Evolutionary conservation across 2,329 filamentous ascomycete species (phyloP).

Genomic region (Clonostachys solani): DNA sequence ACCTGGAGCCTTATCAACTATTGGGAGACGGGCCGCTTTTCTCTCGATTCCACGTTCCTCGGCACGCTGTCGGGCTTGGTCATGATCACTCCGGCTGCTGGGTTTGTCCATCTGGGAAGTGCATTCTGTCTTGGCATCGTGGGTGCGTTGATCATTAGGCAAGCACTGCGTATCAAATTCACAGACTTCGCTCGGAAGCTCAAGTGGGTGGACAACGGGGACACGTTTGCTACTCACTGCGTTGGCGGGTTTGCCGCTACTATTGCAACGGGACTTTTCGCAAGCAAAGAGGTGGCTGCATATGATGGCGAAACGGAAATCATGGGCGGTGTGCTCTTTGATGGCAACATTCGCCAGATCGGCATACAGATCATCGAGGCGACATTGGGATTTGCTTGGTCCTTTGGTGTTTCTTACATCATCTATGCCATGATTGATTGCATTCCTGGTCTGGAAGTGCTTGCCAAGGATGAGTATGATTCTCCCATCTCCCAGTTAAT

Average conservation of each 20-base stretch:
- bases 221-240: constrained; percentile 10
- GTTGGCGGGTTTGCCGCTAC: constrained; percentile 8
- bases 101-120: constrained; percentile 39
- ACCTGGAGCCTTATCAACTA: constrained; percentile 8
- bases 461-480: constrained; percentile 7
- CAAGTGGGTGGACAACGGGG: constrained; percentile 9
- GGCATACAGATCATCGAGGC: constrained; percentile 7
- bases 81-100: constrained; percentile 44
- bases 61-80: constrained; percentile 47
- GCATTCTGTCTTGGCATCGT: constrained; percentile 41
- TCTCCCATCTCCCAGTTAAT: too few relatives aligned
- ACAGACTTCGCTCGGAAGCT: constrained; percentile 5
- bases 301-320: constrained; percentile 7
- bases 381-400: constrained; percentile 6
- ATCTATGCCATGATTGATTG: constrained; percentile 10
- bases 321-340: constrained; percentile 8
- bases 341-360: constrained; percentile 8
- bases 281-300: constrained; percentile 8
- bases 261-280: constrained; percentile 8
- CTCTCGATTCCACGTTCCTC: constrained; percentile 44
- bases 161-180: constrained; percentile 17
- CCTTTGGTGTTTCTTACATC: constrained; percentile 4
- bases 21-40: constrained; percentile 24
- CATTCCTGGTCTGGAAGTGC: constrained; percentile 8
- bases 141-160: constrained; percentile 40